Conservation (phyloP, 257 asterid genomes). For the Solanum piurae region DNA sequence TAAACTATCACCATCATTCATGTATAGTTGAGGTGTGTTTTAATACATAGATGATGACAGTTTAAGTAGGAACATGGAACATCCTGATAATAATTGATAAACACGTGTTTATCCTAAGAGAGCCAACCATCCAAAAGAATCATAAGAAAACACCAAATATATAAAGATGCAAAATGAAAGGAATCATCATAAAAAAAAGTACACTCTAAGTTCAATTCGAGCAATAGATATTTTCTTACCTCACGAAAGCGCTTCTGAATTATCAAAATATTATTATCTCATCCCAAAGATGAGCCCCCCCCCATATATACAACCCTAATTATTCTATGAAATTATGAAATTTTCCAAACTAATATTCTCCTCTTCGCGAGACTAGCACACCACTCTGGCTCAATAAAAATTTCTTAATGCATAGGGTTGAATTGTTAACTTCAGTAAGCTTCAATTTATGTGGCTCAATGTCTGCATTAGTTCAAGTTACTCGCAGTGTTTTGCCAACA, state of each 20-base stretch:
- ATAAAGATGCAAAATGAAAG: not conserved
- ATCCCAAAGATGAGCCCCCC: not conserved
- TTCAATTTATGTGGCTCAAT: not conserved
- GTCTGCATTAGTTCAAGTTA: not conserved
- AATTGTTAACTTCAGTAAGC: not conserved
- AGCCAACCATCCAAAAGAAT: not conserved
- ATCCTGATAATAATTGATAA: not conserved
- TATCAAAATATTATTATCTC: not conserved
- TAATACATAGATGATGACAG: too few relatives aligned
- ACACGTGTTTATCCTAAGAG: not conserved
- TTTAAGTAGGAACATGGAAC: too few relatives aligned
- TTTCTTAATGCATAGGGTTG: not conserved
- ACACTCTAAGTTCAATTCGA: not conserved
- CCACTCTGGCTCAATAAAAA: not conserved
- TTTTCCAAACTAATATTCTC: not conserved
- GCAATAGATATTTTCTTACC: not conserved
- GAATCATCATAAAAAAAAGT: not conserved
- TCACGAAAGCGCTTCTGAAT: not conserved
- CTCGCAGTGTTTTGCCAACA: not conserved
- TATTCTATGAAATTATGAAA: not conserved
- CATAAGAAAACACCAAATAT: not conserved
- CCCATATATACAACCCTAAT: not conserved
- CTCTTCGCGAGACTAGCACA: not conserved
- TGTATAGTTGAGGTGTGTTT: too few relatives aligned
- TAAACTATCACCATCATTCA: not conserved